Evolutionary conservation across 2,329 filamentous ascomycete genomes (phyloP).

Genomic region (Stylonectria norvegica): DNA sequence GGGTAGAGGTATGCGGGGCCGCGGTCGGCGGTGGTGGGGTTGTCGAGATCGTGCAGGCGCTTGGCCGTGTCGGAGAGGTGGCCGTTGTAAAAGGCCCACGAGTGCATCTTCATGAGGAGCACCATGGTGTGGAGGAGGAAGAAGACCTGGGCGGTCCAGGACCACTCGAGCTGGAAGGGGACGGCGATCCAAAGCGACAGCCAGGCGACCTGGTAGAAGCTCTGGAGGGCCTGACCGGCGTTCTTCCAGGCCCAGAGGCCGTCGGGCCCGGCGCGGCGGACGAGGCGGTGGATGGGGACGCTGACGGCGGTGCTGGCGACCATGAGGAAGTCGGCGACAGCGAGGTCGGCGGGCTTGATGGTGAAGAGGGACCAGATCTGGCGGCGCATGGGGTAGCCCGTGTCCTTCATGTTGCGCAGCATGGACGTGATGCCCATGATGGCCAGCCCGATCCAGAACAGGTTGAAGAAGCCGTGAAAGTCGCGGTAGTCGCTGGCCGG

Average conservation of each 20-base stretch:
- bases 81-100: constrained; percentile 96
- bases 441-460: constrained; percentile 95
- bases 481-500: constrained; percentile 87
- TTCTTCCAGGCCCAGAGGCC: constrained; percentile 66
- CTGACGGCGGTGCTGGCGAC: constrained; percentile 68
- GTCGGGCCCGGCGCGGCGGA: constrained; percentile 50
- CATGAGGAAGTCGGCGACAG: constrained; percentile 81
- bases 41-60: constrained; percentile 74
- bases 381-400: constrained; percentile 78
- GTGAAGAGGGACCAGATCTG: constrained; percentile 87
- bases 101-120: constrained; percentile 98
- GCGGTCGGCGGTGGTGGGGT: constrained; percentile 61
- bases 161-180: constrained; percentile 84
- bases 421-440: constrained; percentile 98
- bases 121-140: constrained; percentile 86
- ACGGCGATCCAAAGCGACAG: constrained; percentile 77
- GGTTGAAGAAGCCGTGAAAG: constrained; percentile 94
- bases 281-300: constrained; percentile 69
- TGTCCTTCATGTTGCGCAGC: constrained; percentile 90
- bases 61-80: constrained; percentile 86
- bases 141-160: constrained; percentile 97
- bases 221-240: constrained; percentile 79
- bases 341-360: constrained; percentile 84
- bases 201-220: constrained; percentile 76
- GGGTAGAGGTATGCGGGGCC: constrained; percentile 75